Base-by-base conservation (phyloP, 1,284 basidiomycete genomes). In the Tetrapyrgos nigripes region DNA sequence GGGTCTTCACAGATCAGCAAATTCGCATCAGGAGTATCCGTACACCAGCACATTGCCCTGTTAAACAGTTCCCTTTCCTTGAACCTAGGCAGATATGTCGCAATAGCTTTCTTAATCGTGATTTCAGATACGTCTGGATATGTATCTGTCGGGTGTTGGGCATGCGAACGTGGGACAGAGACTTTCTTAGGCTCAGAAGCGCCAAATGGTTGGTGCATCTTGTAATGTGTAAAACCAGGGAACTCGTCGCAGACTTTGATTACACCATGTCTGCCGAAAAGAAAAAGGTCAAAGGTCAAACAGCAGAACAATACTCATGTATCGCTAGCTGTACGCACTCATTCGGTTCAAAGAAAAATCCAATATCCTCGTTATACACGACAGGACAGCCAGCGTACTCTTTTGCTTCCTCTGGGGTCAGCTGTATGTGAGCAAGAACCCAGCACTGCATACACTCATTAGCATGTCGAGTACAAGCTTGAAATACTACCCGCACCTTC, bases 161-260 rank as follows among this genome's bases (percentile, higher is more conserved):
- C 61, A 51, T 62, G 61, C n/a, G 58, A 59, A 9, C 61, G 48
- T 11, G 61, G 54, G 40, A 62, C 47, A 26, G 61, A 62, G 8
- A 60, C 28, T 6, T 17, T 19, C 27, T 28, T 52, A 21, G 57
- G 58, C 21, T 51, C 24, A 26, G 43, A 26, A 14, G 53, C 54
- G 23, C 58, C 57, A 21, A 55, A 55, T 2, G 57, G 57, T 35
- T 55, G 53, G 44, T 52, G 54, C 48, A 49, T 44, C 35, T 50
- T 53, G 46, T 57, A 57, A 28, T 53, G 57, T 4, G 57, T 52
- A 43, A 59, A 60, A 2, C 61, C 57, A 50, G 61, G 61, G 33
- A 62, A 62, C 26, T 62, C 58, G 33, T 59, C 56, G 58, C 58
- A 59, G 19, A 59, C 53, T 50, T 62, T 62, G 53, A 59, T 49